Conservation (phyloP, 1,139 yeast species). For the Geotrichum australiense region DNA sequence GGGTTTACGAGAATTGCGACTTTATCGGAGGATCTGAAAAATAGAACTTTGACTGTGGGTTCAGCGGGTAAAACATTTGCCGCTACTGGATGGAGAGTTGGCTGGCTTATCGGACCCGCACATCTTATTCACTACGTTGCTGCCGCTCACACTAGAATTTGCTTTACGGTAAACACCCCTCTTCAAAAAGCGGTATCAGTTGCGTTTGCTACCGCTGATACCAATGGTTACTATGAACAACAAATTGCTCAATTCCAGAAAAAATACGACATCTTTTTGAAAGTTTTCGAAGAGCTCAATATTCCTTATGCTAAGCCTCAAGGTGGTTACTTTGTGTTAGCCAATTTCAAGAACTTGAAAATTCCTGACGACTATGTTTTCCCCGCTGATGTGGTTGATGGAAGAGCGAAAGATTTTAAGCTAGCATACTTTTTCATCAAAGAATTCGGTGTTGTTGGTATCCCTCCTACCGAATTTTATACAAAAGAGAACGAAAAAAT, state of each 20-base stretch:
- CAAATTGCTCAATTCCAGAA: constrained; percentile 60
- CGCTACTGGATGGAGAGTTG: constrained; percentile 98
- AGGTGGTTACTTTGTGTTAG: constrained; percentile 89
- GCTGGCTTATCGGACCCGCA: constrained; percentile 89
- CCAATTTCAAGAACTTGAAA: constrained; percentile 73
- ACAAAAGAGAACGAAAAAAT: constrained; percentile 61
- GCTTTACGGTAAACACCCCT: constrained; percentile 88
- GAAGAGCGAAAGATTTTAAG: constrained; percentile 76
- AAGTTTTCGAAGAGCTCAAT: constrained; percentile 76
- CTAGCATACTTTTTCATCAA: constrained; percentile 88
- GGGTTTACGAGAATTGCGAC: constrained; percentile 80
- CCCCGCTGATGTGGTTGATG: constrained; percentile 57
- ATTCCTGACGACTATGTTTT: constrained; percentile 64
- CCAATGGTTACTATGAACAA: constrained; percentile 56
- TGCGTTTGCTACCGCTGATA: constrained; percentile 57
- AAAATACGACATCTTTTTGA: constrained; percentile 65
- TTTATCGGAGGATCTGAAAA: constrained; percentile 66
- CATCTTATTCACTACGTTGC: constrained; percentile 73
- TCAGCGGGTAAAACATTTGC: constrained; percentile 97
- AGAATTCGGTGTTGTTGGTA: constrained; percentile 90
- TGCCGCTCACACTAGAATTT: constrained; percentile 88
- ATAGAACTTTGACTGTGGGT: constrained; percentile 82
- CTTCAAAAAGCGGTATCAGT: constrained; percentile 85
- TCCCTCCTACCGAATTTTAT: constrained; percentile 93
- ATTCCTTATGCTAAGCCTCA: constrained; percentile 85